A percentile compares a stretch with the other conserved stretches of the same genome.
phyloP scores from a whole-genome alignment of 306 rosid species.

The Albizia julibrissin region DNA sequence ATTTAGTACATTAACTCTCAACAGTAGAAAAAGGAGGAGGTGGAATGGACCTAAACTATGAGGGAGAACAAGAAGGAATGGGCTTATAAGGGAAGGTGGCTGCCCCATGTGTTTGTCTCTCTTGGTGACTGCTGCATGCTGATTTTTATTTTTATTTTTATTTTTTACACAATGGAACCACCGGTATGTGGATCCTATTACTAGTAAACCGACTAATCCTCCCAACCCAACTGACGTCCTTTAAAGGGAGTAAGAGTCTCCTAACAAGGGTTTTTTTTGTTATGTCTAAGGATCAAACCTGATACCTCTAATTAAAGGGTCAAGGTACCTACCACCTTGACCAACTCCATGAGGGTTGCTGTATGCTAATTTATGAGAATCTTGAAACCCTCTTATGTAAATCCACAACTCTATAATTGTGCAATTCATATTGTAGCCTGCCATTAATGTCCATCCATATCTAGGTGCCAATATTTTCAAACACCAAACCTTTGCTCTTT shows the following conservation, averaged over 20 bases:
- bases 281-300: too few relatives aligned
- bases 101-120: slow-evolving; percentile 64
- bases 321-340: too few relatives aligned
- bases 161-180: slow-evolving; percentile 3
- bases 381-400: slow-evolving; percentile 39
- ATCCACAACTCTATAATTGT: slow-evolving; percentile 42
- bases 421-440: slow-evolving; percentile 47
- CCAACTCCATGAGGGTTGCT: not conserved
- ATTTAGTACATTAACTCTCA: not conserved
- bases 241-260: too few relatives aligned
- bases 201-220: too few relatives aligned
- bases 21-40: not conserved
- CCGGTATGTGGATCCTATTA: too few relatives aligned
- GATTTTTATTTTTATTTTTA: slow-evolving; percentile 12
- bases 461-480: slow-evolving; percentile 32
- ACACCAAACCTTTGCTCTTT: slow-evolving; percentile 44
- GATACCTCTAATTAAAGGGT: too few relatives aligned
- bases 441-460: slow-evolving; percentile 28
- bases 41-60: not conserved
- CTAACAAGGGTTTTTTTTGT: too few relatives aligned
- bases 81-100: slow-evolving; percentile 53
- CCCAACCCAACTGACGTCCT: too few relatives aligned
- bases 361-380: slow-evolving; percentile 45
- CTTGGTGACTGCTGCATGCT: slow-evolving; percentile 46
- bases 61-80: slow-evolving; percentile 49